Evolutionary conservation across 2,329 filamentous ascomycete species (phyloP).

Genomic region (Didymella keratinophila): DNA sequence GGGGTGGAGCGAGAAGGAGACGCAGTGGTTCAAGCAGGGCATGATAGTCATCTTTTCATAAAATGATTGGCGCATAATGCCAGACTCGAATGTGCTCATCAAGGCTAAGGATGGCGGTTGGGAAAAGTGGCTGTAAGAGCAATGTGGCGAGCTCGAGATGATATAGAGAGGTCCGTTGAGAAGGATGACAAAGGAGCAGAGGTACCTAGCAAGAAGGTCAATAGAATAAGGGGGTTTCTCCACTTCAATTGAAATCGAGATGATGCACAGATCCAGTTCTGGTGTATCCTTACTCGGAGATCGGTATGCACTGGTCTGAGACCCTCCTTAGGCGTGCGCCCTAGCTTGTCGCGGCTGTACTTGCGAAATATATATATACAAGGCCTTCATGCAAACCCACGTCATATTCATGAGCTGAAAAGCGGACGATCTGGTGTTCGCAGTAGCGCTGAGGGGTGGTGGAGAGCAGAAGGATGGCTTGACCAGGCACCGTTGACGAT

Average conservation of each 20-base stretch:
- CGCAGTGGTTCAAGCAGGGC: constrained; percentile 30
- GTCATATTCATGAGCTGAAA: not conserved
- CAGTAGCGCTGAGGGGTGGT: constrained; percentile 20
- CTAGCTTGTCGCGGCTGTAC: too few species aligned
- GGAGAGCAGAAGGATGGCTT: constrained; percentile 15
- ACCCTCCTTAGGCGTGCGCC: too few species aligned
- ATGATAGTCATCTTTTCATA: not conserved
- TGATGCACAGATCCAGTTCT: not conserved
- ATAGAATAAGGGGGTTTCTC: not conserved
- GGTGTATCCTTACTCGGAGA: too few species aligned
- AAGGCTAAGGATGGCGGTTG: constrained; percentile 23
- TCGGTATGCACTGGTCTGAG: too few species aligned
- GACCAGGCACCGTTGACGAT: constrained; percentile 15
- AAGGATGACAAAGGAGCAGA: not conserved
- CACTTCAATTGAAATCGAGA: not conserved
- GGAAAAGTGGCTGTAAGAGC: constrained; percentile 2
- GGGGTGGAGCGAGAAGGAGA: constrained; percentile 16
- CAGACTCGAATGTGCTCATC: constrained; percentile 15
- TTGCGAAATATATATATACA: not conserved
- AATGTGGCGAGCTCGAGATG: not conserved
- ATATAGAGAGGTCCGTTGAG: not conserved
- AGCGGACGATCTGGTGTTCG: constrained; percentile 19
- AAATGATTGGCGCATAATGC: not conserved
- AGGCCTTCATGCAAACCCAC: not conserved
- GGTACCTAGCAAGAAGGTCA: not conserved